Conservation (phyloP, 208 protist genomes). For the Lotmaria passim region DNA sequence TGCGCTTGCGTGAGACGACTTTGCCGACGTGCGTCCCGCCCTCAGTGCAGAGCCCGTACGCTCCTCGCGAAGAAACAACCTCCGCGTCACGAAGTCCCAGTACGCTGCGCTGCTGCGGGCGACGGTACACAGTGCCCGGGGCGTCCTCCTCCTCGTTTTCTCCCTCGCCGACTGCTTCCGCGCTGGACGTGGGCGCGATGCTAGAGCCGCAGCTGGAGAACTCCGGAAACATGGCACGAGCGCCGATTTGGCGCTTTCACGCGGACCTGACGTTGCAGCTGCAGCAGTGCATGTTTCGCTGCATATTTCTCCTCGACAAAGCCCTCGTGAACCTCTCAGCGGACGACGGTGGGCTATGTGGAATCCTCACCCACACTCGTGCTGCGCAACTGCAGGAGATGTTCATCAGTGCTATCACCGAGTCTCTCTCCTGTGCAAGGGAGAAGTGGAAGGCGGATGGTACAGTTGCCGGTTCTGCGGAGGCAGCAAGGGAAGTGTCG, state of each 20-base stretch:
- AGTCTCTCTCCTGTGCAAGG: not conserved
- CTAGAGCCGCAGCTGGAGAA: not conserved
- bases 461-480: not conserved
- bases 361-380: slow-evolving; percentile 28
- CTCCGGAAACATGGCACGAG: not conserved
- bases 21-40: not conserved
- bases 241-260: slow-evolving; percentile 28
- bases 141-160: slow-evolving; percentile 7
- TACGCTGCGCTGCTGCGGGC: slow-evolving; percentile 24
- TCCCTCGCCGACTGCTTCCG: not conserved
- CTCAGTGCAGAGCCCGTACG: not conserved
- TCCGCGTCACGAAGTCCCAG: not conserved
- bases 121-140: slow-evolving; percentile 20
- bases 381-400: slow-evolving; percentile 27
- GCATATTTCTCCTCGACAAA: slow-evolving; percentile 23
- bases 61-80: not conserved
- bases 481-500: slow-evolving; percentile 16
- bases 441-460: slow-evolving; percentile 2
- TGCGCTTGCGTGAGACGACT: not conserved
- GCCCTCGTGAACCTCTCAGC: not conserved
- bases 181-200: not conserved
- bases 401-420: slow-evolving; percentile 25
- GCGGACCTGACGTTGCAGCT: slow-evolving; percentile 36
- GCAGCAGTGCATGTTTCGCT: slow-evolving; percentile 39
- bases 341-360: slow-evolving; percentile 27